These are phyloP conservation scores for Angophora floribunda DNA, from an alignment of 345 rosid genomes.

Conservation along the genomic window DNA sequence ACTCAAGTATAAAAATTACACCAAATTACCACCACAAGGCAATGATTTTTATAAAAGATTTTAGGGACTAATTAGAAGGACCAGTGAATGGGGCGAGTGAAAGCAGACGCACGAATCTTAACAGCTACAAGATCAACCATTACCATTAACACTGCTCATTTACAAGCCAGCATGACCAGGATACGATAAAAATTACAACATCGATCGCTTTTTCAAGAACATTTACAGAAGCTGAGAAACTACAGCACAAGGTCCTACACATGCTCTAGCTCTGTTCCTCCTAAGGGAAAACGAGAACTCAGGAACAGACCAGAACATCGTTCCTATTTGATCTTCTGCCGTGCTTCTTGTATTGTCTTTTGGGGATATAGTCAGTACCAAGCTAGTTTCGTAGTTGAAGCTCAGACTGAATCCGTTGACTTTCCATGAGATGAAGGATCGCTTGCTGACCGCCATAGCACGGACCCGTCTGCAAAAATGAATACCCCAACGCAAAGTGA, in stretches of 20 bases:
- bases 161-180: not conserved
- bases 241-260: not conserved
- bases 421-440: not conserved
- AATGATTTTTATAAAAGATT: not conserved
- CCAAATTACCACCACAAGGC: not conserved
- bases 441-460: not conserved
- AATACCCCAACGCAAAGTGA: not conserved
- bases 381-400: not conserved
- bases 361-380: not conserved
- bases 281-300: not conserved
- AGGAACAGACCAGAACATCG: not conserved
- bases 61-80: not conserved
- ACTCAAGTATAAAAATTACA: not conserved
- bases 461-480: not conserved
- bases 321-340: not conserved
- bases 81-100: not conserved
- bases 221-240: not conserved
- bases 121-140: not conserved
- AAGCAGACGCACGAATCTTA: not conserved
- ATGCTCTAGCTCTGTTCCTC: not conserved
- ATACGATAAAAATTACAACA: not conserved
- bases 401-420: not conserved
- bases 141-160: not conserved
- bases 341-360: not conserved
- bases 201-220: not conserved